Evolutionary conservation across 2,329 filamentous ascomycete species (phyloP), one percentile per base, ranked within the genome.

Genomic region (Alternaria ethzedia): DNA sequence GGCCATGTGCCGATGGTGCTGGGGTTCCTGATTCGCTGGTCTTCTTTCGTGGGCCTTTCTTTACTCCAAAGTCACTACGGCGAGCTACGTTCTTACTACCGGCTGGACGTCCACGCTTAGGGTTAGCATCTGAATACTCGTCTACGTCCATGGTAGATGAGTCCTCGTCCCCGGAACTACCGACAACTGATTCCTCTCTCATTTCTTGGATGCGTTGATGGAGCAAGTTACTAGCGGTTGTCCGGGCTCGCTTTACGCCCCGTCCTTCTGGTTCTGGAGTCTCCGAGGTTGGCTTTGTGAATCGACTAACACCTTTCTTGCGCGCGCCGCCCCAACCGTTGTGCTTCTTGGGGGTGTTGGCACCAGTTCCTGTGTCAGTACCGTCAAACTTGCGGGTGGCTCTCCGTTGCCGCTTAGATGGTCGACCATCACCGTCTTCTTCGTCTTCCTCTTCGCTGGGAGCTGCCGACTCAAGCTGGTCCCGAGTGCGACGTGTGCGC

Each of bases 51-150:
- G 83, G 83, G 3, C 83, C 83, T 62, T 85, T 85, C 64, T 84
- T 84, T 59, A 84, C 79, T 3, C 83, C 83, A 30, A 80, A 83
- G 64, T 85, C 83, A 54, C 80, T 82, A 20, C 83, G 76, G 60
- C 81, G 77, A 25, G 80, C 78, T 26, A 79, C 70, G 49, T 84
- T 85, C 71, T 84, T 84, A 64, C 82, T 84, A 0, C 83, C 83
- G 4, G 82, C 82, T 30, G 77, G 77, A 32, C 78, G 70, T 21
- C 78, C 78, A 30, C 78, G 72, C 59, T 77, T 78, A 44, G 67
- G 70, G 61, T 68, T 66, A 10, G 64, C 57, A 44, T 70, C 69
- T 6, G 63, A 60, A 47, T 71, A 69, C 11, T 75, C 70, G 47
- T 79, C 76, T 5, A 71, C 71, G 30, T 77, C 74, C 57, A 76